Percentiles rank a stretch among this genome's conserved stretches.
These are phyloP conservation scores for Dendrobium officinale DNA, from an alignment of 106 monocot species.

Conservation along the genomic window DNA sequence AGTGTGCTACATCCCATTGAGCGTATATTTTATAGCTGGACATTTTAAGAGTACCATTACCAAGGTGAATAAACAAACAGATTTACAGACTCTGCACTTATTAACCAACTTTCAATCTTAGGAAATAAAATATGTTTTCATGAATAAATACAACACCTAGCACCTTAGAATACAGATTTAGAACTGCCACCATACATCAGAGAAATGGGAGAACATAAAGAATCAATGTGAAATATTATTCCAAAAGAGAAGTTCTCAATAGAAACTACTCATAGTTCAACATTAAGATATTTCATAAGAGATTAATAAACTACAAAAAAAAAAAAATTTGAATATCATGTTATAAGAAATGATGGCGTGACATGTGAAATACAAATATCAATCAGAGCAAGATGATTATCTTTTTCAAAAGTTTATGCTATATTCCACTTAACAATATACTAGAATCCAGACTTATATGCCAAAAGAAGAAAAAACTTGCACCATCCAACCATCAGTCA, in stretches of 20 bases:
- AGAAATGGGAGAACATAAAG: neutral
- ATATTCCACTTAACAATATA: too few relatives aligned
- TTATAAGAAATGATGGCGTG: too few relatives aligned
- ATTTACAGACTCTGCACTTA: neutral
- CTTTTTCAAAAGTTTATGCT: too few relatives aligned
- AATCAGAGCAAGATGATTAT: too few relatives aligned
- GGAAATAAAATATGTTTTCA: neutral
- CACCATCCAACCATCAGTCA: too few relatives aligned
- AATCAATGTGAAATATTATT: neutral
- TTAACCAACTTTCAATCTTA: neutral
- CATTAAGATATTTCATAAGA: neutral
- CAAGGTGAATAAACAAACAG: neutral
- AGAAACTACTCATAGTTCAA: neutral
- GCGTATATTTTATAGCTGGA: neutral
- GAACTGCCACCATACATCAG: neutral
- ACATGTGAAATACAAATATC: too few relatives aligned
- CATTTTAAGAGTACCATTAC: neutral
- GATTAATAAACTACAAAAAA: too few relatives aligned
- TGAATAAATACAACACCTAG: neutral
- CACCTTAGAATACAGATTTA: neutral
- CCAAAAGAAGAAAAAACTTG: too few relatives aligned
- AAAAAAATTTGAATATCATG: too few relatives aligned
- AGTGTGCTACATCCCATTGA: neutral
- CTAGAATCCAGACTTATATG: too few relatives aligned
- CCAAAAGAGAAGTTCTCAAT: neutral